Evolutionary conservation across 2,329 filamentous ascomycete species (phyloP).

Genomic region (Aspergillus fumigatiaffinis): DNA sequence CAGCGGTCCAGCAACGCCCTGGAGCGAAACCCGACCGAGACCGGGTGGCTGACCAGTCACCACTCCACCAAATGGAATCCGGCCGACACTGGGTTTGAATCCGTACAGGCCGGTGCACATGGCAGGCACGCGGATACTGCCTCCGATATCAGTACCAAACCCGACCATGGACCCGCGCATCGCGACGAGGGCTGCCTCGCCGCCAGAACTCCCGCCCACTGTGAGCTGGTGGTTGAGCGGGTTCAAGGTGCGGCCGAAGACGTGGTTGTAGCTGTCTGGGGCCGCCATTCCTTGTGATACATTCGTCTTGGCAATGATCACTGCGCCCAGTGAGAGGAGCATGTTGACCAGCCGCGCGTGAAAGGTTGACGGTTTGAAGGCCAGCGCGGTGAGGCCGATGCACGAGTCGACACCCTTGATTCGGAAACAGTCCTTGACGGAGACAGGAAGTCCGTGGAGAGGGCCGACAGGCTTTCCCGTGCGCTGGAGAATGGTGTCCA

Average conservation of each 20-base stretch:
- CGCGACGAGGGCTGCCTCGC: conserved; percentile 58
- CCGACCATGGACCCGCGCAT: conserved; percentile 58
- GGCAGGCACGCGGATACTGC: conserved; percentile 45
- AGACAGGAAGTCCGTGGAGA: conserved; percentile 60
- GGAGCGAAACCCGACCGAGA: conserved; percentile 48
- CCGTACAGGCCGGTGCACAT: conserved; percentile 52
- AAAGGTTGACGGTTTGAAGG: conserved; percentile 53
- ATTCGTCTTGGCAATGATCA: conserved; percentile 69
- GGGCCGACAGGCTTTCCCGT: conserved; percentile 50
- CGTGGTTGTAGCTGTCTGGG: conserved; percentile 57
- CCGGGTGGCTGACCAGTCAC: conserved; percentile 46
- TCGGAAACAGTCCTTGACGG: conserved; percentile 46
- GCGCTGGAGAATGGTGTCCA: conserved; percentile 43
- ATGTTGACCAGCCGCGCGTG: conserved; percentile 58
- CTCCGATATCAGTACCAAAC: conserved; percentile 59
- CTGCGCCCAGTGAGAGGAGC: conserved; percentile 57
- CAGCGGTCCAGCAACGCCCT: conserved; percentile 44
- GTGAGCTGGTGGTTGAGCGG: conserved; percentile 59
- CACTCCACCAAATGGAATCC: conserved; percentile 52
- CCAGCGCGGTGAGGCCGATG: conserved; percentile 57
- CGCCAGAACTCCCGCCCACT: conserved; percentile 63
- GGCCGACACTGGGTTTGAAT: conserved; percentile 46
- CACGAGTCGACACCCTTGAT: conserved; percentile 50
- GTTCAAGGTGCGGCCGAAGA: conserved; percentile 61
- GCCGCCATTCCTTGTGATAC: conserved; percentile 56